Percentiles rank a stretch among this genome's conserved stretches.
phyloP scores from a whole-genome alignment of 768 basidiomycete species.

The Mycena floridula region DNA sequence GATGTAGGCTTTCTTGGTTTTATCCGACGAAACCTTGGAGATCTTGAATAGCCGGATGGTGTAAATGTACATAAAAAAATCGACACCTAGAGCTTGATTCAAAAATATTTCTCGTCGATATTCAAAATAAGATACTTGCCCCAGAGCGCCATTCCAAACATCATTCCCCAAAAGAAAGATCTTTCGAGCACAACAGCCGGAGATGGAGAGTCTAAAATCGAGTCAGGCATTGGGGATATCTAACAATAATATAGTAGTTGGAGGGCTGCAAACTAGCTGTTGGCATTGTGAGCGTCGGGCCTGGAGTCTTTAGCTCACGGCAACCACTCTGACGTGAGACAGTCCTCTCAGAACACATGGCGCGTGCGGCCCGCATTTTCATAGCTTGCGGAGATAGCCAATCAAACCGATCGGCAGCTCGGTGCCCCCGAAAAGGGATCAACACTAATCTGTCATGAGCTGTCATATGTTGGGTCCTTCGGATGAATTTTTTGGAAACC shows the following conservation, averaged over 20 bases:
- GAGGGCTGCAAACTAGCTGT: too few species aligned
- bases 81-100: background rate
- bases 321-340: too few species aligned
- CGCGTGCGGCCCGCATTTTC: too few species aligned
- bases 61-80: background rate
- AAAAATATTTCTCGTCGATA: background rate
- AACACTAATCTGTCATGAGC: too few species aligned
- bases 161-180: constrained; percentile 10
- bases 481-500: too few species aligned
- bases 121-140: constrained; percentile 5
- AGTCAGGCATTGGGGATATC: background rate
- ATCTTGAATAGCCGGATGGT: background rate
- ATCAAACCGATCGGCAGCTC: too few species aligned
- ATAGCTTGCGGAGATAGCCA: too few species aligned
- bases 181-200: background rate
- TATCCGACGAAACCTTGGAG: background rate
- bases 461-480: too few species aligned
- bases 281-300: too few species aligned
- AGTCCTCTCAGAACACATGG: too few species aligned
- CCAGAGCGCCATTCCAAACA: constrained; percentile 12
- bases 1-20: constrained; percentile 6
- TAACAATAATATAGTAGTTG: background rate
- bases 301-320: too few species aligned
- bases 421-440: too few species aligned
- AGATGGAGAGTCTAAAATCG: background rate